Base-by-base conservation (phyloP, 306 rosid genomes). In the Spatholobus suberectus region DNA sequence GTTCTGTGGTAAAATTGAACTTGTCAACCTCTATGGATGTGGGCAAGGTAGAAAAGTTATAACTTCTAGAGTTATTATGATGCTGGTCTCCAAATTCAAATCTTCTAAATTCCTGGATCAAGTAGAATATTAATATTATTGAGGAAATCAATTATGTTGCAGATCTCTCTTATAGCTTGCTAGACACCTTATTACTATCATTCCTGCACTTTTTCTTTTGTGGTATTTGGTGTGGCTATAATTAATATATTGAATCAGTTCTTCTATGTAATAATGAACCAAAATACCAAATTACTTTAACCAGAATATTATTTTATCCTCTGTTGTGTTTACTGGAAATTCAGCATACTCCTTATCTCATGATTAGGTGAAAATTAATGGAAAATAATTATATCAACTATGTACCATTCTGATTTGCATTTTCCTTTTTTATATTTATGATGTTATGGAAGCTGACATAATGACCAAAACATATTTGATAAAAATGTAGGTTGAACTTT, bases 1-100 rank as follows among this genome's bases (percentile, higher is more conserved):
- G n/a, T 18, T 70, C 38, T 37, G 46, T 78, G 66, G 82, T 65
- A 59, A 34, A 62, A 47, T 78, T 78, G 70, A 78, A 70, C 70
- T 24, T 75, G 58, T 75, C 57, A 47, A 65, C 68, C 23, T 58
- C 59, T 32, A 40, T 61, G 40, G 46, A 46, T 18, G 34, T 18
- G 71, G 15, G 71, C 43, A 17, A 63, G 43, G 49, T 34, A 21
- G 54, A 35, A 24, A 59, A 41, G 70, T 70, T 70, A 10, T 62
- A 79, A 23, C 26, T 54, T 85, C 46, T 70, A 4, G 69, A 40
- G 69, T 77, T 77, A 9, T 37, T 46, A 4, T 18, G 62, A 8
- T 46, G 11, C 49, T 26, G 29, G 62, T 81, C 34, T 54, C 70
- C 15, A 37, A 72, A 78, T 61, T 61, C 59, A 72, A 47, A 43